Evolutionary conservation across 75 land plant genomes (phyloP).

Genomic region (Azolla pinnata): DNA sequence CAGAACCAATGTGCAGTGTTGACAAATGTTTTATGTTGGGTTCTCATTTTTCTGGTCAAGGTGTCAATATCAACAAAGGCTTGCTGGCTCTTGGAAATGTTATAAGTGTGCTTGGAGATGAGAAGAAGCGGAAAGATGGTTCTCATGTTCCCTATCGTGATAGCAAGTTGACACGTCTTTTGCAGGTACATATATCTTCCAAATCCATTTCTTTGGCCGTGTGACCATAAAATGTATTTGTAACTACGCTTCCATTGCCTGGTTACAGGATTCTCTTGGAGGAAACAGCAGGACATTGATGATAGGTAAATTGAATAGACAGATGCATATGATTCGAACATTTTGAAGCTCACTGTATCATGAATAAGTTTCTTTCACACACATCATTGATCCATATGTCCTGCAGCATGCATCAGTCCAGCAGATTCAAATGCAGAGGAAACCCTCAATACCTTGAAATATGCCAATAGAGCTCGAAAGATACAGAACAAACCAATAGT

Average conservation of each 20-base stretch:
- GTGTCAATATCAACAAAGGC: constrained; percentile 91
- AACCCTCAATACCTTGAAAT: constrained; percentile 84
- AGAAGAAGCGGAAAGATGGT: constrained; percentile 91
- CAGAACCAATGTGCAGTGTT: too few species aligned
- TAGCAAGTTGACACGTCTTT: constrained; percentile 84
- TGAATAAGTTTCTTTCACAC: too few species aligned
- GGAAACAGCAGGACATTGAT: constrained; percentile 97
- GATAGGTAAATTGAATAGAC: too few species aligned
- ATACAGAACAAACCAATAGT: constrained; percentile 94
- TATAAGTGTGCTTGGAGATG: constrained; percentile 97
- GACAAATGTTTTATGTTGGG: too few species aligned
- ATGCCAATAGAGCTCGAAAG: constrained; percentile 97
- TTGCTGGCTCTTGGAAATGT: constrained; percentile 96
- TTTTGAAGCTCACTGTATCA: too few species aligned
- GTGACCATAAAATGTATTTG: too few species aligned
- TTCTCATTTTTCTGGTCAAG: constrained; percentile 22
- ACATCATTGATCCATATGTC: too few species aligned
- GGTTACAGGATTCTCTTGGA: constrained; percentile 78
- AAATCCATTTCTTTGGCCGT: too few species aligned
- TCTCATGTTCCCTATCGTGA: constrained; percentile 98
- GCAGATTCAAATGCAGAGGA: constrained; percentile 97
- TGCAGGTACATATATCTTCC: too few species aligned
- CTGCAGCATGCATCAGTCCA: constrained; percentile 98
- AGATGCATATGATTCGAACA: too few species aligned
- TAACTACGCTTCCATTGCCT: constrained; percentile 28